These are phyloP conservation scores for Fusarium tupiense DNA, from an alignment of 2,329 filamentous ascomycete genomes.

Conservation along the genomic window DNA sequence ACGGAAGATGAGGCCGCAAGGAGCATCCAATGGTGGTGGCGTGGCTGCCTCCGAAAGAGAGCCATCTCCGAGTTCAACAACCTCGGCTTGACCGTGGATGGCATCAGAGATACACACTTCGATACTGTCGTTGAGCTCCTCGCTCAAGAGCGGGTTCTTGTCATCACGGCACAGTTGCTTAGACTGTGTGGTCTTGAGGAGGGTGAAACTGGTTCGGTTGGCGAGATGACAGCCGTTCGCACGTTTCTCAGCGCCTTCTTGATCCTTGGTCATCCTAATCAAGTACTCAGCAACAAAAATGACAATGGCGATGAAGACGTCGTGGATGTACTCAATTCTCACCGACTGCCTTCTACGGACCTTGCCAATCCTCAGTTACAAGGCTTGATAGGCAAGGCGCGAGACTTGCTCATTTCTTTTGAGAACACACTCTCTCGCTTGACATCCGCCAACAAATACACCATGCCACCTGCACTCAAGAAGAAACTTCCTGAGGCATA, in stretches of 20 bases:
- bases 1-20: conserved; percentile 70
- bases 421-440: conserved; percentile 76
- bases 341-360: conserved; percentile 53
- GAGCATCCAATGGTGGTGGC: conserved; percentile 78
- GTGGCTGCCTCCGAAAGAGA: conserved; percentile 64
- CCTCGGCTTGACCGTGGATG: conserved; percentile 75
- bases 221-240: conserved; percentile 75
- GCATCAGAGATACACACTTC: conserved; percentile 75
- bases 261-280: conserved; percentile 80
- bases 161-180: conserved; percentile 73
- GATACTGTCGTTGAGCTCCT: conserved; percentile 78
- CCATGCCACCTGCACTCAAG: conserved; percentile 68
- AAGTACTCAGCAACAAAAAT: conserved; percentile 80
- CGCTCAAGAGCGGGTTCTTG: conserved; percentile 71
- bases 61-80: conserved; percentile 72
- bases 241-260: conserved; percentile 84
- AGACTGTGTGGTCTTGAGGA: conserved; percentile 76
- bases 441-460: conserved; percentile 72
- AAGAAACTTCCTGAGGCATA: conserved; percentile 75
- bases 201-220: conserved; percentile 68
- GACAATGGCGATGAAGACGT: conserved; percentile 67
- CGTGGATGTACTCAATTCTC: conserved; percentile 47
- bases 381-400: conserved; percentile 80
- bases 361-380: conserved; percentile 70
- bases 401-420: conserved; percentile 80